phyloP scores from a whole-genome alignment of 805 yeast species.

The Ogataea pilisensis region DNA sequence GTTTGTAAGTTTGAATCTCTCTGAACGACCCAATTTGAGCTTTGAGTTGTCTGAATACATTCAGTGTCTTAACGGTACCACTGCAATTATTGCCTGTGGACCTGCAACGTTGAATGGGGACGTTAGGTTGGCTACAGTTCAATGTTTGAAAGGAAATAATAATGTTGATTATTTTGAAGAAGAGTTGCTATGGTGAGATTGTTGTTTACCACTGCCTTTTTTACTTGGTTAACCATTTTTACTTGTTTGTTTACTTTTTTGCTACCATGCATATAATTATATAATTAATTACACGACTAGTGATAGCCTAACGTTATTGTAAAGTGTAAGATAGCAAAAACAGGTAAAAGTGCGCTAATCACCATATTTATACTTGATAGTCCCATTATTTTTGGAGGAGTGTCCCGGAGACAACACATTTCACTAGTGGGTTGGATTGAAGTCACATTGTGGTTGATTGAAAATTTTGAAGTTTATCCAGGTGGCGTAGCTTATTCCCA shows the following conservation, averaged over 20 bases:
- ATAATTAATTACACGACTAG: too few species aligned
- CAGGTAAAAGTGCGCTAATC: too few species aligned
- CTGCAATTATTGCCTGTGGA: slow-evolving; percentile 36
- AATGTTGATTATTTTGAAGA: slow-evolving; percentile 36
- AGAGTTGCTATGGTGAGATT: slow-evolving; percentile 32
- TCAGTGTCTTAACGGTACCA: slow-evolving; percentile 17
- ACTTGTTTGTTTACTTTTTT: not conserved
- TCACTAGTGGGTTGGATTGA: too few species aligned
- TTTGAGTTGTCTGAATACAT: slow-evolving; percentile 19
- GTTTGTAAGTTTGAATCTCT: slow-evolving; percentile 22
- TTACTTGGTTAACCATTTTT: not conserved
- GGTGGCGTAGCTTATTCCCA: too few species aligned
- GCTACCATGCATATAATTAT: not conserved
- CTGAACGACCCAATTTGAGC: slow-evolving; percentile 24
- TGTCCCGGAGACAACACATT: too few species aligned
- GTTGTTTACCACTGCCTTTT: too few species aligned
- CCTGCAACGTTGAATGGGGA: slow-evolving; percentile 32
- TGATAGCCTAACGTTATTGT: too few species aligned
- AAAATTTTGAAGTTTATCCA: too few species aligned
- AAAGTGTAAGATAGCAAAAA: too few species aligned
- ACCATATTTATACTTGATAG: too few species aligned
- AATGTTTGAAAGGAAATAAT: slow-evolving; percentile 23
- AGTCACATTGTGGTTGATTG: too few species aligned
- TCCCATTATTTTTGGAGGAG: too few species aligned
- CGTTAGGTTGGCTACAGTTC: slow-evolving; percentile 30